These are phyloP conservation scores for Piromyces sp. DNA, from an alignment of 192 early-diverging fungal genomes.

Conservation along the genomic window DNA sequence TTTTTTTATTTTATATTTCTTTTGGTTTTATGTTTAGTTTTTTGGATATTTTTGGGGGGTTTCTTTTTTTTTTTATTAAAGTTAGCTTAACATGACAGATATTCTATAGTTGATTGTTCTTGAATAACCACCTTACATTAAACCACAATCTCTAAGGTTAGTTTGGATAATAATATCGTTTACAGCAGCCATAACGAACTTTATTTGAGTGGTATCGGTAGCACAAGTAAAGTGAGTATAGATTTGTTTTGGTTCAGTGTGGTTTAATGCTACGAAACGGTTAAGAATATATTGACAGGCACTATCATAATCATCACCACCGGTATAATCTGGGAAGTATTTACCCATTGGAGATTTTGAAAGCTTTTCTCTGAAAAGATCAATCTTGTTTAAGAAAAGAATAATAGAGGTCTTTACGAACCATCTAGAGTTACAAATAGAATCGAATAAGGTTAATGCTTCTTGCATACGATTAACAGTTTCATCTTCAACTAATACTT, in stretches of 20 bases:
- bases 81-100: neutral
- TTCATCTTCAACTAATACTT: slow-evolving; percentile 87
- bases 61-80: neutral
- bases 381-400: slow-evolving; percentile 96
- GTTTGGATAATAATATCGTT: slow-evolving; percentile 76
- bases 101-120: neutral
- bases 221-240: slow-evolving; percentile 81
- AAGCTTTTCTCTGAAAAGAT: slow-evolving; percentile 84
- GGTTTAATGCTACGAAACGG: slow-evolving; percentile 63
- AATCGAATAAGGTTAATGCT: slow-evolving; percentile 88
- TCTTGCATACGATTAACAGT: slow-evolving; percentile 93
- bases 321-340: slow-evolving; percentile 78
- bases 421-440: slow-evolving; percentile 94
- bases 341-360: slow-evolving; percentile 59
- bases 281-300: slow-evolving; percentile 65
- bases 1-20: too few species aligned
- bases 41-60: neutral
- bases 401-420: slow-evolving; percentile 96
- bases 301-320: slow-evolving; percentile 51
- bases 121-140: slow-evolving; percentile 29
- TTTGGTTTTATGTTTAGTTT: neutral
- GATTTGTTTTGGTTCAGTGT: slow-evolving; percentile 60
- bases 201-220: slow-evolving; percentile 70
- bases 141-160: slow-evolving; percentile 60
- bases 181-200: slow-evolving; percentile 80